These are phyloP conservation scores for Cryptococcus floricola DNA, from an alignment of 1,284 basidiomycete species.

Conservation along the genomic window DNA sequence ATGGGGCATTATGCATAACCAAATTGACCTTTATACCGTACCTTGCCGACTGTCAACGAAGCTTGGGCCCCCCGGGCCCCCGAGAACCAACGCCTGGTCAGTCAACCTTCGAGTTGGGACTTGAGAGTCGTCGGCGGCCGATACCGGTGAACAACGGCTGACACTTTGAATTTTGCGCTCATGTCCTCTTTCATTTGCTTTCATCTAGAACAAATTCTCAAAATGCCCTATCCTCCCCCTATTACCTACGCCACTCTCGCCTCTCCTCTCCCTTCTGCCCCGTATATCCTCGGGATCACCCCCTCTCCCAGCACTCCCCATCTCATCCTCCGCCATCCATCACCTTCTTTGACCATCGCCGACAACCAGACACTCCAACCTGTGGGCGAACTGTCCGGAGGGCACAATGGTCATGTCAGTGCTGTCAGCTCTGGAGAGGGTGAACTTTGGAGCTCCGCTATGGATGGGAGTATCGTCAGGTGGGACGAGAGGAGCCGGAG, in stretches of 20 bases:
- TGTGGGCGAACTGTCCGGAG: constrained; percentile 35
- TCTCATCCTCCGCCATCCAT: constrained; percentile 45
- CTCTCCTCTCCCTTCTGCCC: constrained; percentile 19
- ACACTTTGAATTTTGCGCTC: not conserved
- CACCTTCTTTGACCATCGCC: constrained; percentile 36
- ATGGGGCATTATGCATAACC: no score
- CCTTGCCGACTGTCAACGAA: no score
- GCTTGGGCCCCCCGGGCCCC: no score
- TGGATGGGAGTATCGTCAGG: constrained; percentile 41
- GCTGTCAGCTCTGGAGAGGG: constrained; percentile 29
- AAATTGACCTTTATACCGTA: no score
- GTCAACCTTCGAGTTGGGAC: no score
- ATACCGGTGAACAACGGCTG: not conserved
- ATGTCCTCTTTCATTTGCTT: no score
- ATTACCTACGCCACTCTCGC: constrained; percentile 40
- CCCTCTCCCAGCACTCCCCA: constrained; percentile 37
- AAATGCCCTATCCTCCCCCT: constrained; percentile 39
- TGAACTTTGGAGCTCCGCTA: constrained; percentile 41
- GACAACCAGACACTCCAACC: constrained; percentile 44
- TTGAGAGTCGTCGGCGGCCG: not conserved
- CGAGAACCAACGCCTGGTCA: no score
- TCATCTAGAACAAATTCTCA: not conserved
- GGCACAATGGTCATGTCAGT: constrained; percentile 35
- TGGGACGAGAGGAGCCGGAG: constrained; percentile 46
- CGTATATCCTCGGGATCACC: constrained; percentile 45